These are phyloP conservation scores for Copromyces sp. DNA, from an alignment of 495 filamentous ascomycete species.

Conservation along the genomic window DNA sequence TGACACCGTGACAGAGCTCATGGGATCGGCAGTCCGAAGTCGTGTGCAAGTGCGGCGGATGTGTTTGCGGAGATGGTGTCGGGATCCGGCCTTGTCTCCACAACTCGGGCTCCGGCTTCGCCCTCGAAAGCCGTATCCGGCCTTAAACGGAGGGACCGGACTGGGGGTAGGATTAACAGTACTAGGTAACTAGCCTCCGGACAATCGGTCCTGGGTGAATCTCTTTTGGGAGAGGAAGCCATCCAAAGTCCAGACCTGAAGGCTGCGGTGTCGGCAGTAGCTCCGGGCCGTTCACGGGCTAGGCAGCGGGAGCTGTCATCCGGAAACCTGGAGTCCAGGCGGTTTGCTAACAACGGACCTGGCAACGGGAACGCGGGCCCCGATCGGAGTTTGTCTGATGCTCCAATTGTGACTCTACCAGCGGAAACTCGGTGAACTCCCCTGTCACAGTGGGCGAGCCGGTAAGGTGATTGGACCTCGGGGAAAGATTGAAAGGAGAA, in stretches of 20 bases:
- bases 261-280: not conserved
- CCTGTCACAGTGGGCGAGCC: not conserved
- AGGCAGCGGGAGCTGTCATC: not conserved
- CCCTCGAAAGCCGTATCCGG: not conserved
- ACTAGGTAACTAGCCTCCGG: not conserved
- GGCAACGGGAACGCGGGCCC: not conserved
- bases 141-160: not conserved
- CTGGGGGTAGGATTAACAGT: not conserved
- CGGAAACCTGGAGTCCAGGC: not conserved
- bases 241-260: not conserved
- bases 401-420: not conserved
- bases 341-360: not conserved
- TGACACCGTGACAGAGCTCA: not conserved
- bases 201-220: not conserved
- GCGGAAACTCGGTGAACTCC: not conserved
- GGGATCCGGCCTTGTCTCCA: not conserved
- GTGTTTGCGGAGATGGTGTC: not conserved
- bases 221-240: not conserved
- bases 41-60: not conserved
- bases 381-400: not conserved
- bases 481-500: not conserved
- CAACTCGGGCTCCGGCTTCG: not conserved
- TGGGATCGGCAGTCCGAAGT: not conserved
- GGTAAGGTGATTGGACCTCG: not conserved
- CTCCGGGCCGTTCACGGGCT: not conserved